Evolutionary conservation across 2,329 filamentous ascomycete species (phyloP).

Genomic region (Plenodomus lindquistii): DNA sequence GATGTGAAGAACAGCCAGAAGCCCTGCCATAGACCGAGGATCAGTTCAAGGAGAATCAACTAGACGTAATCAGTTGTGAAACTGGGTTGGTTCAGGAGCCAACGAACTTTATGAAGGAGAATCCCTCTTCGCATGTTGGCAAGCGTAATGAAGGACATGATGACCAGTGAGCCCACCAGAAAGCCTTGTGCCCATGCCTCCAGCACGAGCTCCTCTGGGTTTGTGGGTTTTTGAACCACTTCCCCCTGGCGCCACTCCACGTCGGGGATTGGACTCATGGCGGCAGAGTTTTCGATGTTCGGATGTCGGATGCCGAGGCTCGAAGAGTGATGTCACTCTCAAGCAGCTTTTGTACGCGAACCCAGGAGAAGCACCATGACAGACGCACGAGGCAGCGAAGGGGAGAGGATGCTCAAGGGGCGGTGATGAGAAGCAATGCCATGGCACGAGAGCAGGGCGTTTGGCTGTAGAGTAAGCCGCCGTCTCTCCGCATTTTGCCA

Average conservation of each 20-base stretch:
- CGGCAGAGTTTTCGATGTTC: slow-evolving; percentile 19
- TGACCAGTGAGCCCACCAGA: slow-evolving; percentile 49
- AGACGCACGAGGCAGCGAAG: slow-evolving; percentile 8
- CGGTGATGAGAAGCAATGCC: neutral
- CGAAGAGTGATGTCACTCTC: slow-evolving; percentile 25
- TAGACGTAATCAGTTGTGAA: slow-evolving; percentile 21
- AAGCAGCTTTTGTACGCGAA: neutral
- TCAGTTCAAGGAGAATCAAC: slow-evolving; percentile 52
- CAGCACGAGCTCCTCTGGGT: slow-evolving; percentile 40
- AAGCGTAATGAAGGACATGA: slow-evolving; percentile 54
- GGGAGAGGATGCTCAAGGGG: slow-evolving; percentile 5
- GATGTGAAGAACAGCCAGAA: slow-evolving; percentile 62
- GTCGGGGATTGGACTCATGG: slow-evolving; percentile 23
- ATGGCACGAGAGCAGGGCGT: neutral
- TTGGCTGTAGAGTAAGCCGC: slow-evolving; percentile 23
- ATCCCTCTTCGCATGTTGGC: slow-evolving; percentile 55
- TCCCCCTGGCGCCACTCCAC: slow-evolving; percentile 14
- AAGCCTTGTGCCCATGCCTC: slow-evolving; percentile 48
- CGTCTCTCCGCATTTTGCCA: slow-evolving; percentile 37
- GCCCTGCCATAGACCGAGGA: slow-evolving; percentile 61
- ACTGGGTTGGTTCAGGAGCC: neutral
- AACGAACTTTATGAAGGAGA: slow-evolving; percentile 51
- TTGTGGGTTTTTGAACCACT: slow-evolving; percentile 35
- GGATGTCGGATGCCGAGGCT: slow-evolving; percentile 19
- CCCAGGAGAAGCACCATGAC: slow-evolving; percentile 24